A percentile compares a stretch with the other conserved stretches of the same genome.
Evolutionary conservation across 306 rosid genomes (phyloP).

Genomic region (Hylodesmum podocarpum): DNA sequence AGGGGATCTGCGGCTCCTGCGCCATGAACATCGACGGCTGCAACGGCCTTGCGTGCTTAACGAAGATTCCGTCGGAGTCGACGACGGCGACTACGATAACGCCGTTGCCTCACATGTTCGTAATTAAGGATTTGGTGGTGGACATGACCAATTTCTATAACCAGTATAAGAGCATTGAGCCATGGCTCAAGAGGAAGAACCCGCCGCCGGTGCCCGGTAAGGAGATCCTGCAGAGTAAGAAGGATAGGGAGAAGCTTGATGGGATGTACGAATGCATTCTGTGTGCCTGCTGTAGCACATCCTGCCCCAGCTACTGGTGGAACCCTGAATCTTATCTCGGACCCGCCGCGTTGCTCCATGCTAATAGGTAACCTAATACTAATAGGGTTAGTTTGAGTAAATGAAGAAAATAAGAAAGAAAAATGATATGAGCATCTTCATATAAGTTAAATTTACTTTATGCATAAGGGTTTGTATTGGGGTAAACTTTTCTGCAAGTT

Average conservation of each 20-base stretch:
- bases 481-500: too few relatives aligned
- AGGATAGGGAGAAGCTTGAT: conserved; percentile 84
- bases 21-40: conserved; percentile 99
- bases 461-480: too few relatives aligned
- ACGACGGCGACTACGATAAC: conserved; percentile 46
- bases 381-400: too few relatives aligned
- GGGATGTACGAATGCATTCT: conserved; percentile 99
- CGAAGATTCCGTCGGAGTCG: conserved; percentile 55
- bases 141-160: conserved; percentile 95
- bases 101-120: conserved; percentile 94
- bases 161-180: conserved; percentile 98
- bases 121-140: conserved; percentile 89
- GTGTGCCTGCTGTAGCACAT: conserved; percentile 96
- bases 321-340: conserved; percentile 95
- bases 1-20: conserved; percentile 97
- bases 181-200: conserved; percentile 94
- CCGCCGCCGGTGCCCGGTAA: conserved; percentile 57
- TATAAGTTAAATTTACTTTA: too few relatives aligned
- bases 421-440: too few relatives aligned
- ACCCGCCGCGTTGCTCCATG: conserved; percentile 96
- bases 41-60: conserved; percentile 88
- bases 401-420: too few relatives aligned
- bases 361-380: conserved; percentile 92
- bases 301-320: conserved; percentile 99
- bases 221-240: conserved; percentile 86